Conservation (phyloP, 257 asterid genomes). For the Salvia rosmarinus region DNA sequence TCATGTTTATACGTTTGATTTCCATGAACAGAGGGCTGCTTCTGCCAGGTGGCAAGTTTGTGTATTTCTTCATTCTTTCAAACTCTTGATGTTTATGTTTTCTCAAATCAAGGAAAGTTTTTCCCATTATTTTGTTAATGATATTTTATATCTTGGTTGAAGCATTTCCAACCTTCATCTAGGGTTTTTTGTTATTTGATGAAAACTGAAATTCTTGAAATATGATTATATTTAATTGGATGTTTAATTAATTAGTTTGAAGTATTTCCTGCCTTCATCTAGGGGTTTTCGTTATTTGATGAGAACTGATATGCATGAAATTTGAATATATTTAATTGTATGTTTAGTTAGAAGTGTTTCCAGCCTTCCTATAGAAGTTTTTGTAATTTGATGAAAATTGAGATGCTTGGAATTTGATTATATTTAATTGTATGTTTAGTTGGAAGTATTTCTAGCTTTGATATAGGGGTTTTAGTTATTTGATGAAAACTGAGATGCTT, state of each 20-base stretch:
- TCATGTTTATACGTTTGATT: conserved; percentile 88
- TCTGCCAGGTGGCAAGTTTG: conserved; percentile 71
- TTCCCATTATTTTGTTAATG: neutral
- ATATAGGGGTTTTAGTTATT: neutral
- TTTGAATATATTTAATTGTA: neutral
- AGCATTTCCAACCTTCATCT: neutral
- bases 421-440: neutral
- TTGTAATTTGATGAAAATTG: neutral
- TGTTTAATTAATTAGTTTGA: neutral
- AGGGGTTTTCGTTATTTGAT: too few relatives aligned
- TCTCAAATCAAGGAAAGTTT: neutral
- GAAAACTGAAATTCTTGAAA: neutral
- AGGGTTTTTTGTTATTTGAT: neutral
- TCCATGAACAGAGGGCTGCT: conserved; percentile 93
- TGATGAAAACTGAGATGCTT: neutral
- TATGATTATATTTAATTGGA: neutral
- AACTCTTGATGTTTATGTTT: conserved; percentile 6
- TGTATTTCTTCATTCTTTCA: conserved; percentile 2
- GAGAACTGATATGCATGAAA: conserved; percentile 1
- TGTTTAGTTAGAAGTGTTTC: neutral
- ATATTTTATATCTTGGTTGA: neutral
- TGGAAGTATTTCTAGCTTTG: neutral
- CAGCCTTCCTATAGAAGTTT: neutral
- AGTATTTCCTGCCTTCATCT: neutral
- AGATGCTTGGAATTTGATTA: conserved; percentile 10